A percentile compares a stretch with the other conserved stretches of the same genome.
phyloP scores from a whole-genome alignment of 225 moss, liverwort and hornwort genomes.

The Bryum argenteum region DNA sequence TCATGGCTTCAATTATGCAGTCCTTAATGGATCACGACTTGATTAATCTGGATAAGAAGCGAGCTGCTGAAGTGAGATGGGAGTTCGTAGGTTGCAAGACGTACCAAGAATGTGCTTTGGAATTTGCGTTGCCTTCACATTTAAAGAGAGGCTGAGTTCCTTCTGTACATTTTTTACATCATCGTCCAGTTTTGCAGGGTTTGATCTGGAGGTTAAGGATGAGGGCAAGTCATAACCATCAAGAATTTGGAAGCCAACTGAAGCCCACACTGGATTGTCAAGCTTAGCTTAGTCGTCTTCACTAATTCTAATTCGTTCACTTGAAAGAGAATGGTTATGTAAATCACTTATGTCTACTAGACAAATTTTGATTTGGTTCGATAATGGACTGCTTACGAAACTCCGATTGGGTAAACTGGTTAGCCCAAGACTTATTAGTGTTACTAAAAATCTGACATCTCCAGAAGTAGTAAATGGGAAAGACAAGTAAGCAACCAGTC shows the following conservation, averaged over 20 bases:
- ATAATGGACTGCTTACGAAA: conserved; percentile 14
- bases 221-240: not conserved
- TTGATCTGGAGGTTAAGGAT: conserved; percentile 16
- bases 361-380: not conserved
- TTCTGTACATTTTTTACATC: not conserved
- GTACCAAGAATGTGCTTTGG: not conserved
- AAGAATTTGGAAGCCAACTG: not conserved
- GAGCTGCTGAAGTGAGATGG: conserved; percentile 15
- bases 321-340: not conserved
- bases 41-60: conserved; percentile 12
- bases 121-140: not conserved
- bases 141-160: not conserved
- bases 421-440: no score
- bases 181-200: conserved; percentile 8
- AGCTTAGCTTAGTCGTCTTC: no score
- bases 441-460: conserved; percentile 30
- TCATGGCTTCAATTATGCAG: no score
- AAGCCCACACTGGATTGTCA: no score
- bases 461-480: not conserved
- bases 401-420: conserved; percentile 13
- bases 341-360: not conserved
- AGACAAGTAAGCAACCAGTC: not conserved
- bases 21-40: no score
- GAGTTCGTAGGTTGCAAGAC: not conserved
- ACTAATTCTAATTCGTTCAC: conserved; percentile 2